Evolutionary conservation across 257 asterid species (phyloP), one percentile per base, ranked within the genome.

Genomic region (Capsicum baccatum): DNA sequence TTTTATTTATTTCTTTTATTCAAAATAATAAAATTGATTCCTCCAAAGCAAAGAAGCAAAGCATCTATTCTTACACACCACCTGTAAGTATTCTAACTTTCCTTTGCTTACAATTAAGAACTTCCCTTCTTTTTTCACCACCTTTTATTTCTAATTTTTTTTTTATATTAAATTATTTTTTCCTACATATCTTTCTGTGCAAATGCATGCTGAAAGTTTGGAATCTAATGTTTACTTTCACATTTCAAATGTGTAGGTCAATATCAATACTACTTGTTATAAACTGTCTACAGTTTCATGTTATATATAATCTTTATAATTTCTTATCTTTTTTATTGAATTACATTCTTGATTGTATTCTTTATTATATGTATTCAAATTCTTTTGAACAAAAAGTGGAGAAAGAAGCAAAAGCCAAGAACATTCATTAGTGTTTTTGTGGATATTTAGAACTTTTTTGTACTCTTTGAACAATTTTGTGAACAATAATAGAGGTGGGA

Each of bases 81-180:
- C 84, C 91, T 89, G 93, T 84, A 91, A 87, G 94, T 84, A 89
- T 91, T 86, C 91, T 89, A 84, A 63, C 90, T 88, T 93, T 89
- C 78, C 98, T 96, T 93, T 88, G 97, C 98, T 94, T 96, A n/a
- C 97, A 94, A 90, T 91, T 85, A 85, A 92, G 79, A 90, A 85
- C 87, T 89, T 83, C 8, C 89, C 79, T 86, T 88, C 85, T 83
- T 92, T 54, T 82, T 62, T 81, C 74, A 84, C 80, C 44, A 78
- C 86, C 88, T 83, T 85, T 86, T 83, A 73, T 79, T 85, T 84
- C 74, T 69, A n/a, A 39, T 12, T 54, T 21, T 67, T 37, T 44
- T 67, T 37, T 44, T 50, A 6, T 71, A 66, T 82, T 78, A 11
- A 88, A 89, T 50, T 76, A 13, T 21, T 76, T 5, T 76, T 5